Evolutionary conservation across 139 green algal genomes (phyloP).

Genomic region (Coelastrella sp.): DNA sequence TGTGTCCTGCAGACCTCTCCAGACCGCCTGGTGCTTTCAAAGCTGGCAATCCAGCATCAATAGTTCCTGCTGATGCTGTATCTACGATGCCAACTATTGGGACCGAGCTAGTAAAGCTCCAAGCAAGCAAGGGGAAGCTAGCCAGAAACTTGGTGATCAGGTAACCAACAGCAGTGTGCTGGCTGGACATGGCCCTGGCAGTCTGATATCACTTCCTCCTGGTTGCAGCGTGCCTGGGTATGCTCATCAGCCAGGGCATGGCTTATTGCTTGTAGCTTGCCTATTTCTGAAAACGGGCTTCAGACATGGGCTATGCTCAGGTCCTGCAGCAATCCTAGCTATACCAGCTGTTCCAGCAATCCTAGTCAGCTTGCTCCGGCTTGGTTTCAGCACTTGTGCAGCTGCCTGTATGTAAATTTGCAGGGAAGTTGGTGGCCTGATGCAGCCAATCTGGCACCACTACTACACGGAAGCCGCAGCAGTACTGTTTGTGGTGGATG

Average conservation of each 20-base stretch:
- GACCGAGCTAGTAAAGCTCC: constrained; percentile 26
- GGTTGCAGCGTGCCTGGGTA: no score
- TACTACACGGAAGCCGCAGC: constrained; percentile 41
- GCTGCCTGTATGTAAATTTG: background rate
- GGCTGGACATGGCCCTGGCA: background rate
- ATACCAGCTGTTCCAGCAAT: no score
- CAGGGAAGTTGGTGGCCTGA: constrained; percentile 58
- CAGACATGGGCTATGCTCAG: no score
- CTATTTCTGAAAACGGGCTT: no score
- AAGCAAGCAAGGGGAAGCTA: background rate
- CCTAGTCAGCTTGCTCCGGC: no score
- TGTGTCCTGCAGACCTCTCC: background rate
- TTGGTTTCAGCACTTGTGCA: background rate
- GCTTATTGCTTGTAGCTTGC: no score
- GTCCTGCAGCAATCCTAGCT: no score
- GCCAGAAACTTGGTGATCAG: constrained; percentile 1
- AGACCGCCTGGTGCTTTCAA: background rate
- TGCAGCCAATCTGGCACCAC: constrained; percentile 50
- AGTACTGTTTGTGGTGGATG: constrained; percentile 51
- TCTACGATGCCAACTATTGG: constrained; percentile 31
- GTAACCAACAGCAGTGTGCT: background rate
- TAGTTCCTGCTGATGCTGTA: background rate
- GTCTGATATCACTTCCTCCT: no score
- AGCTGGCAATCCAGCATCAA: background rate
- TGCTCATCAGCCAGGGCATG: no score